phyloP scores from a whole-genome alignment of 192 early-diverging fungal genomes.

The Backusella sp. region DNA sequence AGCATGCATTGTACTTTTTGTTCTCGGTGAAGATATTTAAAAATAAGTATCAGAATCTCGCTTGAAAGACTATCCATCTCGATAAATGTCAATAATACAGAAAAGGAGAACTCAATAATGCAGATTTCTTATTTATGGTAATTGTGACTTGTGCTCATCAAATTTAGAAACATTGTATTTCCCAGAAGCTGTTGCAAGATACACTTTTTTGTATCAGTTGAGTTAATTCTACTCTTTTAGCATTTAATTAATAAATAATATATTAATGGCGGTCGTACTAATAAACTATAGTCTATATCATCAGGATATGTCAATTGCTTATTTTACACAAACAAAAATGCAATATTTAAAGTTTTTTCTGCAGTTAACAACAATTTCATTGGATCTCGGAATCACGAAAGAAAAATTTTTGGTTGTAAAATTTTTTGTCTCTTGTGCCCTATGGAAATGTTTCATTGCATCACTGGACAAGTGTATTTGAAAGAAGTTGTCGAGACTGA shows the following conservation, averaged over 20 bases:
- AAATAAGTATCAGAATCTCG: neutral
- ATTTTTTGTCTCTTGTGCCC: too few relatives aligned
- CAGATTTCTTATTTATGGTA: constrained; percentile 1
- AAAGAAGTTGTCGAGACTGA: too few relatives aligned
- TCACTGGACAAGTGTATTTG: too few relatives aligned
- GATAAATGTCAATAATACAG: neutral
- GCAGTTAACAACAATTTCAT: neutral
- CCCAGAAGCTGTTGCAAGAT: neutral
- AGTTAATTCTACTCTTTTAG: neutral
- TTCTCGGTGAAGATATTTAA: neutral
- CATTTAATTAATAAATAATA: neutral
- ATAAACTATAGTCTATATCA: neutral
- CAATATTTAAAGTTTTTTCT: neutral
- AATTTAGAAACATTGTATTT: neutral
- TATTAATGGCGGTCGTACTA: neutral
- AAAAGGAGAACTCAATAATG: neutral
- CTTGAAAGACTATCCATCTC: neutral
- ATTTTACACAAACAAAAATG: neutral
- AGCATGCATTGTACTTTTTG: neutral
- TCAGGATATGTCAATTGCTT: neutral
- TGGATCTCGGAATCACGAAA: neutral
- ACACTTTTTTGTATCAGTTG: neutral
- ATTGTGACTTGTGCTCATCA: neutral
- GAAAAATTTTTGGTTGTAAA: too few relatives aligned
- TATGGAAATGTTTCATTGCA: too few relatives aligned